Evolutionary conservation across 495 filamentous ascomycete species (phyloP), one percentile per base, ranked within the genome.

Genomic region (Penicillium steckii): DNA sequence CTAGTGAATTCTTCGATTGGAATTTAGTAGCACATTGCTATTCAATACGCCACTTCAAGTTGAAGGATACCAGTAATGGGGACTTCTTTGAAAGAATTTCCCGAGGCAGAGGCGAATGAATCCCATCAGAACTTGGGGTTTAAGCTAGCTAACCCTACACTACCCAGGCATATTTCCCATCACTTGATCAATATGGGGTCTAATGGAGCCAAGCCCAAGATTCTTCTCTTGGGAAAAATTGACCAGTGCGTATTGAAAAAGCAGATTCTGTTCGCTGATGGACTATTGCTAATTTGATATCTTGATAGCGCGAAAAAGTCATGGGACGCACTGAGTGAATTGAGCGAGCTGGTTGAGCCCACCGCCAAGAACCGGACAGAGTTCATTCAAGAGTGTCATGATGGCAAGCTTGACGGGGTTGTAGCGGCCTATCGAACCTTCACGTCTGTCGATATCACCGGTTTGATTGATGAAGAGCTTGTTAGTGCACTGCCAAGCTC

Each of bases 351-450:
- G 9, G 44, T 83, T 19, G 62, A 51, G 0, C 71, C 81, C 8
- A 63, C 61, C 45, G 68, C 82, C 19, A 76, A 61, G n/a, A 86
- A 74, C 63, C 83, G 83, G 57, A 62, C 66, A 32, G 80, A 86
- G 15, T 96, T 97, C 67, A 66, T 95, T 25, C 60, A 83, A 41
- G 89, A 95, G 74, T 88, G 85, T 59, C 71, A 71, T 27, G 77
- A 80, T 24, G 90, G 89, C 21, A 77, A 80, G 18, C 79, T 94
- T 45, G 78, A 88, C 56, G 85, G 79, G 26, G 81, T 88, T 17
- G 62, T 82, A 15, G 88, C 80, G 9, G 78, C 80, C 38, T 96
- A 91, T 72, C 82, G 93, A 9, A 95, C 89, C 19, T 91, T 96
- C 60, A 65, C 60, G 26, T 91, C 86, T 38, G 72, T 80, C 18